These are phyloP conservation scores for Cornus suecica DNA, from an alignment of 148 eudicot species.

Conservation along the genomic window DNA sequence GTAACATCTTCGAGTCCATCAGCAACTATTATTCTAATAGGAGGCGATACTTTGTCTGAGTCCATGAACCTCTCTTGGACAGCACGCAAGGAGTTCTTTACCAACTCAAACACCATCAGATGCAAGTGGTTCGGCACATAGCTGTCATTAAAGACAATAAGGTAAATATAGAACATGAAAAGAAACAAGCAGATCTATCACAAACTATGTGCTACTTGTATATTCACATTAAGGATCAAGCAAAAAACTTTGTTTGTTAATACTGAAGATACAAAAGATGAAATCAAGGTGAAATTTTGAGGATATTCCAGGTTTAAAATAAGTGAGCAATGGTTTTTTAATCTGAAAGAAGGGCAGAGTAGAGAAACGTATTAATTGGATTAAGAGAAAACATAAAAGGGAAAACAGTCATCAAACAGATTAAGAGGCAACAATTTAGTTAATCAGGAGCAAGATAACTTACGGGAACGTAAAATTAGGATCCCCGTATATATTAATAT, in stretches of 20 bases:
- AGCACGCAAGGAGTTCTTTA: conserved; percentile 94
- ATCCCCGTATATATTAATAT: conserved; percentile 74
- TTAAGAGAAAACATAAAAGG: background rate
- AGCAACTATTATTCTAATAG: conserved; percentile 85
- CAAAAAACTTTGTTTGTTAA: background rate
- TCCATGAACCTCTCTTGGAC: conserved; percentile 91
- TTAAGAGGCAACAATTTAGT: background rate
- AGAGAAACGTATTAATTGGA: background rate
- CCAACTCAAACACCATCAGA: conserved; percentile 97
- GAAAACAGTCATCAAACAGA: background rate
- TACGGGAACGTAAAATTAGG: conserved; percentile 87
- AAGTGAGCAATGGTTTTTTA: too few relatives aligned
- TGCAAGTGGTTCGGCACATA: conserved; percentile 94
- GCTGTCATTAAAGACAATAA: conserved; percentile 31
- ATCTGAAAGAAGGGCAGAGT: too few relatives aligned
- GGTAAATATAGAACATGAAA: conserved; percentile 2
- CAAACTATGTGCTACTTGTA: background rate
- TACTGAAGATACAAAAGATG: background rate
- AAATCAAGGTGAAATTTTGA: background rate
- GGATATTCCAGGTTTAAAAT: background rate
- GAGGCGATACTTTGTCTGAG: conserved; percentile 81
- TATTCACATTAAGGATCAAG: background rate
- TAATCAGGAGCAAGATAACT: conserved; percentile 20
- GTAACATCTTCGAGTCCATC: conserved; percentile 97
- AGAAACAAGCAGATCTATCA: background rate